Evolutionary conservation across 2,329 filamentous ascomycete genomes (phyloP).

Genomic region (Scedosporium minutisporum): DNA sequence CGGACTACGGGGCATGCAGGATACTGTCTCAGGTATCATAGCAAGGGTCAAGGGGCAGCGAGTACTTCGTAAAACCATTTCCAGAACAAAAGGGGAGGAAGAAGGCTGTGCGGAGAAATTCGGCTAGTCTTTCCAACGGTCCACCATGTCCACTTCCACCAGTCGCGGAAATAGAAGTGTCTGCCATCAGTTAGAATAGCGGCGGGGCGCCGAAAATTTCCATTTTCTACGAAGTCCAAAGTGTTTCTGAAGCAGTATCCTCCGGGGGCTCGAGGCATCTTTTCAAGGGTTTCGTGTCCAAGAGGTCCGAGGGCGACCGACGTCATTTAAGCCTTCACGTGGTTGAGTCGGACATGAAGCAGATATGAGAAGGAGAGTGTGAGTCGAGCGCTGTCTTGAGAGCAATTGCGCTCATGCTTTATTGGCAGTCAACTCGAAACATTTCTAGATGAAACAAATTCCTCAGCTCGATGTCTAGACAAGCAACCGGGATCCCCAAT

Average conservation of each 20-base stretch:
- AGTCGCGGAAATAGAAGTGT: not conserved
- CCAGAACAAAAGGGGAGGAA: not conserved
- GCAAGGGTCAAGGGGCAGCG: no score
- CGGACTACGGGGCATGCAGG: not conserved
- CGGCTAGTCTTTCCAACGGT: not conserved
- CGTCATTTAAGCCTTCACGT: no score
- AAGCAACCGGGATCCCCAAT: not conserved
- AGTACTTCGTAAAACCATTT: not conserved
- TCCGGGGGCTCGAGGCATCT: no score
- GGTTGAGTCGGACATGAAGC: no score
- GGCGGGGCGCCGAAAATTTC: not conserved
- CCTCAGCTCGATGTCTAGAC: not conserved
- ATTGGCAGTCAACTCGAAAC: not conserved
- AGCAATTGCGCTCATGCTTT: not conserved
- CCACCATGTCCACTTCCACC: not conserved
- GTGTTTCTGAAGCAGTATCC: no score
- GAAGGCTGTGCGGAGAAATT: not conserved
- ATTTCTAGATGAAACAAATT: slow-evolving; percentile 5
- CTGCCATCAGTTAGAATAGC: not conserved
- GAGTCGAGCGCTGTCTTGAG: no score
- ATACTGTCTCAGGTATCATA: not conserved
- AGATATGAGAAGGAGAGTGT: no score
- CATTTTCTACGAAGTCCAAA: not conserved
- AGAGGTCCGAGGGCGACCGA: no score
- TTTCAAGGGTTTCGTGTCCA: no score